A percentile compares a stretch with the other conserved stretches of the same genome.
phyloP scores from a whole-genome alignment of 139 green algal species.

The Zygnema circumcarinatum region DNA sequence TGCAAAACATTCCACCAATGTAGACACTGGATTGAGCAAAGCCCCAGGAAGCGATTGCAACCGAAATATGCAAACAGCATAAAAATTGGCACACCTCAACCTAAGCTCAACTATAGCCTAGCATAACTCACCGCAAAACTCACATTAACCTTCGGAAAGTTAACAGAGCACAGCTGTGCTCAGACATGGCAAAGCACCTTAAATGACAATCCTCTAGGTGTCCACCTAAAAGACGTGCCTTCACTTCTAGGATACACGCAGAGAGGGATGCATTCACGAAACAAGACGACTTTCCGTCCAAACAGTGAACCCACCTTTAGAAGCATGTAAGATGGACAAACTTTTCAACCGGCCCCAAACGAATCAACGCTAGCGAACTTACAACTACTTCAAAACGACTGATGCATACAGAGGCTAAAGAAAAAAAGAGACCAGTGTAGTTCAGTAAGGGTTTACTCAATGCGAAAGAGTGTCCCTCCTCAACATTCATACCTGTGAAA shows the following conservation, averaged over 20 bases:
- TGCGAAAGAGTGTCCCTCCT: background rate
- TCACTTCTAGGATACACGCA: no score
- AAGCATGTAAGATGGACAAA: no score
- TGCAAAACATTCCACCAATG: conserved; percentile 64
- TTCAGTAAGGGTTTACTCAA: background rate
- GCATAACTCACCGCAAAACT: conserved; percentile 26
- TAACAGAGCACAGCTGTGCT: no score
- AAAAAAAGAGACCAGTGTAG: background rate
- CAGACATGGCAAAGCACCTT: no score
- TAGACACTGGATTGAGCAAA: conserved; percentile 1
- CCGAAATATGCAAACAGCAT: conserved; percentile 11
- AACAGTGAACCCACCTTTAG: no score
- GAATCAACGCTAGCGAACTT: background rate
- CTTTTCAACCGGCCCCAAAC: background rate
- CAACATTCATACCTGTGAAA: conserved; percentile 86
- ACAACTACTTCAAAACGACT: background rate
- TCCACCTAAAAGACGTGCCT: no score
- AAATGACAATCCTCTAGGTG: no score
- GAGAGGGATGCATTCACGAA: no score
- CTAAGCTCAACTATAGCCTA: background rate
- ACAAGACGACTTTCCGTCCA: no score
- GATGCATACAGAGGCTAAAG: background rate
- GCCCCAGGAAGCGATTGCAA: conserved; percentile 4
- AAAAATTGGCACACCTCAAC: conserved; percentile 3
- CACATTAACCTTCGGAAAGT: no score